Evolutionary conservation across 352 stramenopile genomes (phyloP).

Genomic region (Blastocystis sp.): DNA sequence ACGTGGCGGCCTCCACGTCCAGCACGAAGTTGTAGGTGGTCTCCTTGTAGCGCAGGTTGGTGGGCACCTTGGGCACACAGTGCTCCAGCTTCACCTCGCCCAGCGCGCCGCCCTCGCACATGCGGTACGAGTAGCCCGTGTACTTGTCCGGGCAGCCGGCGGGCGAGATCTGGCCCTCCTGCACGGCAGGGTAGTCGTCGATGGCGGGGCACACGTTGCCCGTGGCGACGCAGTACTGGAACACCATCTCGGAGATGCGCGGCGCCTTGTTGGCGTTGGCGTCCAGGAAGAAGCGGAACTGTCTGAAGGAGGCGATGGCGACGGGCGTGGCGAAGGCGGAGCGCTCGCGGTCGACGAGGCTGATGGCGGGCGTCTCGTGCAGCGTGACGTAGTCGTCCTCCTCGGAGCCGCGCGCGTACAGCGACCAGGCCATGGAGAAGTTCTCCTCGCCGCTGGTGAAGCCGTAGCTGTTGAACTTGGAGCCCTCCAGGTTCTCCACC

Average conservation of each 20-base stretch:
- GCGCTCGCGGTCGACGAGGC: neutral
- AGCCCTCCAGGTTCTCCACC: conserved; percentile 33
- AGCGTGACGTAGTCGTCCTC: neutral
- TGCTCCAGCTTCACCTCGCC: conserved; percentile 11
- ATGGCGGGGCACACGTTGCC: conserved; percentile 6
- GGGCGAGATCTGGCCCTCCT: conserved; percentile 35
- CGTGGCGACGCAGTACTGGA: conserved; percentile 29
- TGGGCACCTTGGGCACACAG: conserved; percentile 16
- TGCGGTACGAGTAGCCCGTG: conserved; percentile 25
- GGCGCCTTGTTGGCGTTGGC: neutral
- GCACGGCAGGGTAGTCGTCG: conserved; percentile 13
- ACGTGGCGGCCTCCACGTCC: neutral
- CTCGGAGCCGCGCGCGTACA: neutral
- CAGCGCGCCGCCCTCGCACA: neutral
- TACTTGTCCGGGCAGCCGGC: conserved; percentile 11
- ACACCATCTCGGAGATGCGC: neutral
- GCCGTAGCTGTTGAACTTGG: conserved; percentile 33
- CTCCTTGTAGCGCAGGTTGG: conserved; percentile 1
- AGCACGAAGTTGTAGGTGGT: conserved; percentile 7
- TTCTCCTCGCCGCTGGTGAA: neutral
- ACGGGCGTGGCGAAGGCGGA: neutral
- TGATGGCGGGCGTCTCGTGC: neutral
- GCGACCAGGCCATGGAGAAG: conserved; percentile 22
- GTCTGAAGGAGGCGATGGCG: neutral
- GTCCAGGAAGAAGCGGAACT: conserved; percentile 14